Percentiles rank a stretch among this genome's conserved stretches.
These are phyloP conservation scores for Escallonia rubra DNA, from an alignment of 129 eudicot species.

Conservation along the genomic window DNA sequence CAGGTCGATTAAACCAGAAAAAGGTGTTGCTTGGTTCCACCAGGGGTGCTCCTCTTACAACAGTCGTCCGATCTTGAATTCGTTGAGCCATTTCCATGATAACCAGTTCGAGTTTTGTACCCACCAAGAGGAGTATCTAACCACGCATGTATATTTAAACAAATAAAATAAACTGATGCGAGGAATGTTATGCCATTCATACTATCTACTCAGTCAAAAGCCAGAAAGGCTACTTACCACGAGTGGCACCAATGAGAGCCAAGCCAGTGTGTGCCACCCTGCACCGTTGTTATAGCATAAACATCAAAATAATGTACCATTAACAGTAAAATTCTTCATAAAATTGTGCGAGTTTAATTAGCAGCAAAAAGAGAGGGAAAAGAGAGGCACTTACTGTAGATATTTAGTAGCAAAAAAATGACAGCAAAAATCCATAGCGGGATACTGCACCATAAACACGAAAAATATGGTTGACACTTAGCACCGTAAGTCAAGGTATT, in stretches of 20 bases:
- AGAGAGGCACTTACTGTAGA: constrained; percentile 38
- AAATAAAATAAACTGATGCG: not conserved
- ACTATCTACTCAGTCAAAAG: too few species aligned
- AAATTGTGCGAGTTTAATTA: not conserved
- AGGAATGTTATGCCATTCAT: too few species aligned
- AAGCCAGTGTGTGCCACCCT: constrained; percentile 75
- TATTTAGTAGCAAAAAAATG: constrained; percentile 47
- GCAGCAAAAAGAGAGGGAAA: constrained; percentile 1
- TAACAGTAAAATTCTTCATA: not conserved
- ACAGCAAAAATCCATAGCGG: constrained; percentile 63
- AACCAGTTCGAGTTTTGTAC: constrained; percentile 67
- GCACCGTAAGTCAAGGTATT: too few species aligned
- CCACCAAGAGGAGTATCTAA: constrained; percentile 60
- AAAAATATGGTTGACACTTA: not conserved
- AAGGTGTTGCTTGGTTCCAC: constrained; percentile 60
- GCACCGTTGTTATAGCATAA: constrained; percentile 12
- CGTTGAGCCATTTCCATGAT: constrained; percentile 82
- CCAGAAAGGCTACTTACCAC: constrained; percentile 29
- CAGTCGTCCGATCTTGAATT: constrained; percentile 52
- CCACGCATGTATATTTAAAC: not conserved
- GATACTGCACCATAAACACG: constrained; percentile 34
- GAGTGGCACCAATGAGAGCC: constrained; percentile 58
- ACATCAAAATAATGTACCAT: not conserved
- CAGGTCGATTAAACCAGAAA: constrained; percentile 74
- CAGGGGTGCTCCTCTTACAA: constrained; percentile 77